phyloP scores from a whole-genome alignment of 2,329 filamentous ascomycete species.

The Hymenoscyphus occultus region DNA sequence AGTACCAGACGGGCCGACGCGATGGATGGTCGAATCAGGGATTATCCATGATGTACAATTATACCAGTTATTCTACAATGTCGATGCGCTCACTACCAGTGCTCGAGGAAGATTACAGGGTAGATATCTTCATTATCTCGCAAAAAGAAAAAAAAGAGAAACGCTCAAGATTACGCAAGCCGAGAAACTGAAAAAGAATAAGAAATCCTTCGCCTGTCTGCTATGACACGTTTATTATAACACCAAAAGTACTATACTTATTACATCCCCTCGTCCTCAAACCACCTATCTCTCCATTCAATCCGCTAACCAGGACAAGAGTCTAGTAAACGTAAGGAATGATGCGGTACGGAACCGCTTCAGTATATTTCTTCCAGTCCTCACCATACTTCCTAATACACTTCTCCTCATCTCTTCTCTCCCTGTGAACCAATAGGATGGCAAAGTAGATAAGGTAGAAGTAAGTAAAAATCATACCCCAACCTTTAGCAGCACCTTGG shows the following conservation, averaged over 20 bases:
- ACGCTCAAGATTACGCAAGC: no score
- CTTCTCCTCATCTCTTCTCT: conserved; percentile 85
- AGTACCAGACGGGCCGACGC: no score
- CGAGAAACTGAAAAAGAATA: no score
- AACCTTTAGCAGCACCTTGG: conserved; percentile 71
- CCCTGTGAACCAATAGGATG: conserved; percentile 79
- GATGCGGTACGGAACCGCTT: conserved; percentile 68
- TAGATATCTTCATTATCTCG: no score
- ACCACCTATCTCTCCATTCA: neutral
- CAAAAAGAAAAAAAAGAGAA: no score
- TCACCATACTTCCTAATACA: conserved; percentile 87
- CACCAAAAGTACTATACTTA: neutral
- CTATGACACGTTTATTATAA: neutral
- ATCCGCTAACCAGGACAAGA: neutral
- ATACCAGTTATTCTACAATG: no score
- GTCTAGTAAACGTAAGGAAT: conserved; percentile 77
- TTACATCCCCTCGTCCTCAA: neutral
- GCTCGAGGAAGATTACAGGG: no score
- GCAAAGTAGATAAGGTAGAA: conserved; percentile 95
- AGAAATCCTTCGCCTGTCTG: no score
- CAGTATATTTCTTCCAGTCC: conserved; percentile 88
- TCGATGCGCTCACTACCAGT: no score
- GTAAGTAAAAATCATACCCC: conserved; percentile 86
- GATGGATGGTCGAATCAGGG: no score
- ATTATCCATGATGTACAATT: no score